Conservation (phyloP, 23 red algal species). For the Gracilaria caudata region DNA sequence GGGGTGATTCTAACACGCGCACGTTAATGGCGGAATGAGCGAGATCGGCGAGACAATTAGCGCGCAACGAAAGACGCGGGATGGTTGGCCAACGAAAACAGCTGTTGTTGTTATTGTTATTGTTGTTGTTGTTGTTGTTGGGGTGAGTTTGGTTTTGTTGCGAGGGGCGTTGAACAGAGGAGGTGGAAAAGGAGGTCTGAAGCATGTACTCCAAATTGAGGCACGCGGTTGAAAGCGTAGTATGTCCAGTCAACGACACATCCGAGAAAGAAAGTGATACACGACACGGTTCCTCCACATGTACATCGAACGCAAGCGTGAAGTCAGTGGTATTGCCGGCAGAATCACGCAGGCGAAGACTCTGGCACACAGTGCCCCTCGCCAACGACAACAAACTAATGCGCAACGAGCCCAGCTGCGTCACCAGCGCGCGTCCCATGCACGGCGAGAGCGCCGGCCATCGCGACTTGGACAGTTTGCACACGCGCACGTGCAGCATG, state of each 20-base stretch:
- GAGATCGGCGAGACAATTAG: background rate
- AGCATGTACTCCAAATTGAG: background rate
- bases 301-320: constrained; percentile 40
- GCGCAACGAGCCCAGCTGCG: constrained; percentile 36
- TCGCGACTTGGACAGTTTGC: background rate
- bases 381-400: constrained; percentile 37
- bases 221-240: background rate
- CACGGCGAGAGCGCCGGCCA: constrained; percentile 1
- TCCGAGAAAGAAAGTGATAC: constrained; percentile 34
- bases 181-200: constrained; percentile 11
- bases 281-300: constrained; percentile 36
- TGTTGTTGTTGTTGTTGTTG: background rate
- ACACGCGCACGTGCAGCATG: constrained; percentile 16
- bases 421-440: background rate
- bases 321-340: constrained; percentile 7
- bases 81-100: background rate
- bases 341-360: constrained; percentile 8
- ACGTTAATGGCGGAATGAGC: constrained; percentile 1
- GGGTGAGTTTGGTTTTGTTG: background rate
- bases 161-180: background rate
- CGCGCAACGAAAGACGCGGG: background rate
- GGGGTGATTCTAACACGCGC: background rate
- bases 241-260: background rate
- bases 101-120: background rate
- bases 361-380: constrained; percentile 50